phyloP scores from a whole-genome alignment of 495 filamentous ascomycete genomes.

The Jackrogersella multiformis region DNA sequence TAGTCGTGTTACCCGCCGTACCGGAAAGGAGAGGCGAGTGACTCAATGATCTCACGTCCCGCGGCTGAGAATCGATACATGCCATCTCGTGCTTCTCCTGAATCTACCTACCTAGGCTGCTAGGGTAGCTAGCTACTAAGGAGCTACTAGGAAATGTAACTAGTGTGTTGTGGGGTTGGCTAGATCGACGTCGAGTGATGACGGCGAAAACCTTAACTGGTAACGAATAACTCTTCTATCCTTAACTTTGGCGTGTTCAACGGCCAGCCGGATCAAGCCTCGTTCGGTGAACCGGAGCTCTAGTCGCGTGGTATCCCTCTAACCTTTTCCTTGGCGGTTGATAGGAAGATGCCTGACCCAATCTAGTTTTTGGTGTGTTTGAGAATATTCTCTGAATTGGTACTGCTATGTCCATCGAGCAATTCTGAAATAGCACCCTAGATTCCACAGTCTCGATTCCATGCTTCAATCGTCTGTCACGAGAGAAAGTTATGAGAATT shows the following conservation, averaged over 20 bases:
- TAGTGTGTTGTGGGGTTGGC: slow-evolving; percentile 31
- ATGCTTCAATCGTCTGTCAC: background rate
- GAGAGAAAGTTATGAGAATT: no score
- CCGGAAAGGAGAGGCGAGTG: slow-evolving; percentile 24
- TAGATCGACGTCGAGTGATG: slow-evolving; percentile 41
- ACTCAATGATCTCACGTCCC: slow-evolving; percentile 16
- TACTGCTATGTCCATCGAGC: background rate
- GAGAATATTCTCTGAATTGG: background rate
- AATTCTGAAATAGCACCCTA: no score
- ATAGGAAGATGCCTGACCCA: slow-evolving; percentile 13
- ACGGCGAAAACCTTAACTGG: slow-evolving; percentile 26
- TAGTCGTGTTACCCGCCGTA: slow-evolving; percentile 38
- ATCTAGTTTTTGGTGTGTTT: background rate
- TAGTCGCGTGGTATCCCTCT: slow-evolving; percentile 22
- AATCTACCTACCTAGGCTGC: background rate
- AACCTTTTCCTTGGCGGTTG: slow-evolving; percentile 11
- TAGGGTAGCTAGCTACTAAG: slow-evolving; percentile 7
- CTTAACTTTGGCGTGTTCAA: background rate
- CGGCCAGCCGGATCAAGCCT: slow-evolving; percentile 39
- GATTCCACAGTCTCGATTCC: background rate
- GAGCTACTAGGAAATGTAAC: no score
- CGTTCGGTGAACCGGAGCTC: slow-evolving; percentile 42
- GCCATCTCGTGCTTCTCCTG: slow-evolving; percentile 23
- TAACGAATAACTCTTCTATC: background rate
- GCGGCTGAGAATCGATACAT: slow-evolving; percentile 24